These are phyloP conservation scores for Proliferodiscus dingleyae DNA, from an alignment of 2,329 filamentous ascomycete species.

Conservation along the genomic window DNA sequence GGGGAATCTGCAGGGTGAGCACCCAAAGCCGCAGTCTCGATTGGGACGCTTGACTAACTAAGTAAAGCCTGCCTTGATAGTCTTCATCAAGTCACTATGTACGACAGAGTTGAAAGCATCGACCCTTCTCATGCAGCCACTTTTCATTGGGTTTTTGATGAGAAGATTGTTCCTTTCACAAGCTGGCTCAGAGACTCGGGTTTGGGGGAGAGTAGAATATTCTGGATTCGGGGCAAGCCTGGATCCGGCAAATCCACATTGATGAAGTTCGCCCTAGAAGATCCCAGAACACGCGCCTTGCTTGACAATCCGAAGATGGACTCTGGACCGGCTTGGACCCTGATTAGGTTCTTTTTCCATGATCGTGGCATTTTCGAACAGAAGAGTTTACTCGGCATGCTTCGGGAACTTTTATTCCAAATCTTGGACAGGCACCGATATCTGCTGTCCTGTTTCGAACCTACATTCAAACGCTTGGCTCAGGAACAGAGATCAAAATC, in stretches of 20 bases:
- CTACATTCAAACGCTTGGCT: neutral
- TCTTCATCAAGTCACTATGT: too few relatives aligned
- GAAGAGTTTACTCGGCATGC: neutral
- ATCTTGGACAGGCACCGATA: neutral
- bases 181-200: constrained; percentile 1
- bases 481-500: neutral
- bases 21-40: too few relatives aligned
- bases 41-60: too few relatives aligned
- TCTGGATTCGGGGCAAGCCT: constrained; percentile 2
- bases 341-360: neutral
- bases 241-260: constrained; percentile 4
- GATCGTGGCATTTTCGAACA: neutral
- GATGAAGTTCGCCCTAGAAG: constrained; percentile 4
- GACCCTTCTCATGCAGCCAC: neutral
- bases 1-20: too few relatives aligned
- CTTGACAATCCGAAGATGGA: neutral
- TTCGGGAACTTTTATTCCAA: neutral
- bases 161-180: neutral
- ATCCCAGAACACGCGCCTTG: neutral
- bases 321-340: neutral
- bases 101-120: neutral
- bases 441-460: neutral
- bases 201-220: neutral
- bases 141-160: constrained; percentile 4
- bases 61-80: too few relatives aligned